These are phyloP conservation scores for Eucalyptus viminalis DNA, from an alignment of 345 rosid species.

Conservation along the genomic window DNA sequence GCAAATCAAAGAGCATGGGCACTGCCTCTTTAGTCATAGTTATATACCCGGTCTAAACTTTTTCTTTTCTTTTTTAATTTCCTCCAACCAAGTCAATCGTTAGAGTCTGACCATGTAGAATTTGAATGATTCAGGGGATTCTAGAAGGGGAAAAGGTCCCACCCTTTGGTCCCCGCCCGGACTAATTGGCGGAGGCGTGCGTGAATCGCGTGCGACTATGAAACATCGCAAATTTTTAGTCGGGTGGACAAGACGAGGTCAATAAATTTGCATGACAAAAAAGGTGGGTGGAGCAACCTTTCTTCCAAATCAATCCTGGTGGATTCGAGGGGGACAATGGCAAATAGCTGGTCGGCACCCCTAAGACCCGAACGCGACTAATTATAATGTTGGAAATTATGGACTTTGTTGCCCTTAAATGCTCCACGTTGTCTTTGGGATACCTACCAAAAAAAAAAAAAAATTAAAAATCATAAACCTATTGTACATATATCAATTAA, in stretches of 20 bases:
- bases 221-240: neutral
- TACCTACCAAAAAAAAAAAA: neutral
- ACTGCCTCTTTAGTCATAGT: neutral
- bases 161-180: neutral
- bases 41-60: neutral
- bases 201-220: neutral
- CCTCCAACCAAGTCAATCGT: neutral
- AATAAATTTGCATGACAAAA: neutral
- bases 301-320: neutral
- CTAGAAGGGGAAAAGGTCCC: neutral
- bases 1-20: neutral
- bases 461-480: neutral
- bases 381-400: neutral
- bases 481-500: accelerated
- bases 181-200: neutral
- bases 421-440: neutral
- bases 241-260: neutral
- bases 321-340: neutral
- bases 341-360: neutral
- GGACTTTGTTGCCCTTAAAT: neutral
- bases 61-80: neutral
- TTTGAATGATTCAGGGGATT: neutral
- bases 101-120: neutral
- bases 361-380: neutral
- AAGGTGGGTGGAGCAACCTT: neutral